These are phyloP conservation scores for Nigrograna mackinnonii DNA, from an alignment of 2,329 filamentous ascomycete species.

Conservation along the genomic window DNA sequence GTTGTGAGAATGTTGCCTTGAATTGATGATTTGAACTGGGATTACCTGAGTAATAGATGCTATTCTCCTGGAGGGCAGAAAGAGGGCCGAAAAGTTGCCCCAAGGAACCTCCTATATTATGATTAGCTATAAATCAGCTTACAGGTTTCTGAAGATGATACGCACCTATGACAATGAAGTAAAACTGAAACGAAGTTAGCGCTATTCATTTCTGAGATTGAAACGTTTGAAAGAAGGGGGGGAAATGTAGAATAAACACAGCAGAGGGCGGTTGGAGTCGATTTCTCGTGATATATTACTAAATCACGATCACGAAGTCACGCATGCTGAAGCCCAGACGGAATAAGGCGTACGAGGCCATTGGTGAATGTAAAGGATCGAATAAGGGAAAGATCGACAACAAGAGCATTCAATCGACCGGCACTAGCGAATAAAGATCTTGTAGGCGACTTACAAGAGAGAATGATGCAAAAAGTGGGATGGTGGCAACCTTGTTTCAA, in stretches of 20 bases:
- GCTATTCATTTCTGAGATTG: too few relatives aligned
- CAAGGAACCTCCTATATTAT: constrained; percentile 41
- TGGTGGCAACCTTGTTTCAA: constrained; percentile 31
- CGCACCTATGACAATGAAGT: constrained; percentile 21
- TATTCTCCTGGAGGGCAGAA: constrained; percentile 24
- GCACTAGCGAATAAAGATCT: too few relatives aligned
- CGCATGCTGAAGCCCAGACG: too few relatives aligned
- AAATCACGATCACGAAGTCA: too few relatives aligned
- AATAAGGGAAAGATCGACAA: too few relatives aligned
- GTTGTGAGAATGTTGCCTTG: neutral
- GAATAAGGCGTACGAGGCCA: too few relatives aligned
- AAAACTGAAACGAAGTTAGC: constrained; percentile 20
- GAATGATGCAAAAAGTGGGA: constrained; percentile 42
- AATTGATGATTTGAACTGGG: neutral
- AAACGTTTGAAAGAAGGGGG: too few relatives aligned
- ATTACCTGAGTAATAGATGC: constrained; percentile 26
- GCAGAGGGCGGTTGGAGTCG: too few relatives aligned
- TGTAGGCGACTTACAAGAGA: constrained; percentile 20
- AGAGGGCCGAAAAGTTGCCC: constrained; percentile 56
- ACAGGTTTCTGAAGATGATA: neutral
- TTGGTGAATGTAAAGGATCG: too few relatives aligned
- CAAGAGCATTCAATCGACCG: too few relatives aligned
- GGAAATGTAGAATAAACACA: too few relatives aligned
- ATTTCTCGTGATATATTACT: too few relatives aligned
- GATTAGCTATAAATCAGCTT: constrained; percentile 2